Evolutionary conservation across 208 protist species (phyloP), one percentile per base, ranked within the genome.

Genomic region (Leishmania mexicana): DNA sequence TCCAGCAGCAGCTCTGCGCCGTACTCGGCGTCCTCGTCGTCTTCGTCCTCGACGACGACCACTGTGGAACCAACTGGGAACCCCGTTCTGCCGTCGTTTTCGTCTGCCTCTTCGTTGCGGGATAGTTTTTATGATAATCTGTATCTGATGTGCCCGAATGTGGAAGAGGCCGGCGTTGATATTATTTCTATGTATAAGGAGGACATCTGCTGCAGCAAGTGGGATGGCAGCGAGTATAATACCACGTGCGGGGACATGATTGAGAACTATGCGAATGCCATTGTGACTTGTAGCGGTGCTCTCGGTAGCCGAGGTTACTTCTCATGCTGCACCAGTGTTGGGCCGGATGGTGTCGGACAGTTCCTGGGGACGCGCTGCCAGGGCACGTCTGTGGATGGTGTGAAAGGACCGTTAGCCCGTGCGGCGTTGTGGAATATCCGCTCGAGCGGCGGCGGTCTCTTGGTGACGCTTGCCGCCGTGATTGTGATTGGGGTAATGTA

Each of bases 251-350:
- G 81, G 38, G 62, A 85, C 35, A 21, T 58, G 0, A 81, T 85
- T 60, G 57, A 51, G 6, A 58, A n/a, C 19, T 85, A 78, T 11
- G 67, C 81, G 0, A 78, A 74, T 38, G 62, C 81, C 0, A 75
- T 79, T 24, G 81, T 85, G 24, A 85, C 81, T 19, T 85, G 81
- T 38, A 81, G 76, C 57, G 81, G 81, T 31, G 79, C 81, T 5
- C 60, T 85, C 0, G 81, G 81, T 47, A 81, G 53, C 53, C 76
- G 81, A 40, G 81, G 81, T 24, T 53, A 45, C 1, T 85, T 85
- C 31, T 85, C 81, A 2, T 85, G 81, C 72, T 85, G 81, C 35
- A 53, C 77, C 5, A 78, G 71, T 47, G 81, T 85, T 35, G 42
- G 62, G 67, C 10, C 45, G 47, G 42, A 78, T 74, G 40, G 68